Evolutionary conservation across 2,329 filamentous ascomycete genomes (phyloP), one percentile per base, ranked within the genome.

Genomic region (Fusarium odoratissimum): DNA sequence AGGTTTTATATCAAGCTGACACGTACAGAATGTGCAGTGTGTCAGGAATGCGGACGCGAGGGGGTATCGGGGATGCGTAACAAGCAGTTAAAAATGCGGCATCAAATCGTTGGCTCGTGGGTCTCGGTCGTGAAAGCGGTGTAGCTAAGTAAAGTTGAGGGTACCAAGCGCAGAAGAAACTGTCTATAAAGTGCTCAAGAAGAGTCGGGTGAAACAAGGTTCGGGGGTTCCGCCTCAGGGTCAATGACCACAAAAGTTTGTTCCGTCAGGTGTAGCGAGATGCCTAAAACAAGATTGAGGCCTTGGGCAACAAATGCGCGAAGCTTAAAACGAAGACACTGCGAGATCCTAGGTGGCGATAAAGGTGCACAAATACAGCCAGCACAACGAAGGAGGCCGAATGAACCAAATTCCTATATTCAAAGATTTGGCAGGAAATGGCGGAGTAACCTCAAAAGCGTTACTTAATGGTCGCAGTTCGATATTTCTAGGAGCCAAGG

Each of bases 341-440:
- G 48, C 42, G n/a, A 48, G 30, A 28, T 52, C 38, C 30, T 57
- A 30, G 49, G 64, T 73, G 72, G 66, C 64, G 60, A 71, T 48
- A 37, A 60, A 25, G 51, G 35, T 44, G 65, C 19, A 64, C 46
- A 71, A 44, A 70, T 52, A 65, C 56, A 54, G 64, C 75, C 74
- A 68, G 64, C 72, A 63, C 75, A 75, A 65, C 60, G 58, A 75
- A 77, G 72, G 64, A 72, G 74, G 75, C 72, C 71, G 60, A 73
- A 63, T 52, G 52, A 56, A 67, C 65, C 62, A 40, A 46, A 49
- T 59, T 31, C 52, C 31, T 48, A 23, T 33, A 41, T 54, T 67
- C 38, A 21, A 44, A 41, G 54, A 45, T 58, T 60, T 56, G 61
- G 45, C 52, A 56, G 19, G 63, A 60, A 63, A 71, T 76, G 75